Conservation (phyloP, 108 stramenopile species). For the Nitzschia palea region DNA sequence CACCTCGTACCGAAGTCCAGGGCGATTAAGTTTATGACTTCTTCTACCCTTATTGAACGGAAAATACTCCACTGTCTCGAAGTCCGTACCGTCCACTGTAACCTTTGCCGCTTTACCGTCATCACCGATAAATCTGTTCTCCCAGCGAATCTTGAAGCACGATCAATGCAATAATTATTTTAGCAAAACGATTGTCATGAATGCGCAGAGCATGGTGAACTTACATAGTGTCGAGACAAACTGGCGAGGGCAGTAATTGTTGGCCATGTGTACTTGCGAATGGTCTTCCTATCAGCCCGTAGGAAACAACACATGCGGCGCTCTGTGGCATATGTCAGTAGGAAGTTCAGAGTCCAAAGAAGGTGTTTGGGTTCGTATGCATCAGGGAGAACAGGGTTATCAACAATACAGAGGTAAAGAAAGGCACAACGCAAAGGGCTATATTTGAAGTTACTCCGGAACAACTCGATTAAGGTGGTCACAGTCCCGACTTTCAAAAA, state of each 20-base stretch:
- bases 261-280: background rate
- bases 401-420: too few relatives aligned
- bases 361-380: background rate
- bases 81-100: constrained; percentile 21
- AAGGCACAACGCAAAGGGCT: too few relatives aligned
- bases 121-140: background rate
- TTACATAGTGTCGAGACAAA: background rate
- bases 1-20: constrained; percentile 22
- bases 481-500: too few relatives aligned
- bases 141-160: background rate
- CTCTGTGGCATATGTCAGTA: background rate
- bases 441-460: too few relatives aligned
- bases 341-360: background rate
- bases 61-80: background rate
- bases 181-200: background rate
- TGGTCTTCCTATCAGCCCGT: background rate
- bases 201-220: too few relatives aligned
- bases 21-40: constrained; percentile 25
- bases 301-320: background rate
- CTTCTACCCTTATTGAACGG: background rate
- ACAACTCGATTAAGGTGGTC: too few relatives aligned
- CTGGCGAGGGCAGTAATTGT: background rate
- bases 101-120: background rate
- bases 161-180: background rate
- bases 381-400: background rate